Evolutionary conservation across 495 filamentous ascomycete species (phyloP), one percentile per base, ranked within the genome.

Genomic region (Lasiosphaeria ovina): DNA sequence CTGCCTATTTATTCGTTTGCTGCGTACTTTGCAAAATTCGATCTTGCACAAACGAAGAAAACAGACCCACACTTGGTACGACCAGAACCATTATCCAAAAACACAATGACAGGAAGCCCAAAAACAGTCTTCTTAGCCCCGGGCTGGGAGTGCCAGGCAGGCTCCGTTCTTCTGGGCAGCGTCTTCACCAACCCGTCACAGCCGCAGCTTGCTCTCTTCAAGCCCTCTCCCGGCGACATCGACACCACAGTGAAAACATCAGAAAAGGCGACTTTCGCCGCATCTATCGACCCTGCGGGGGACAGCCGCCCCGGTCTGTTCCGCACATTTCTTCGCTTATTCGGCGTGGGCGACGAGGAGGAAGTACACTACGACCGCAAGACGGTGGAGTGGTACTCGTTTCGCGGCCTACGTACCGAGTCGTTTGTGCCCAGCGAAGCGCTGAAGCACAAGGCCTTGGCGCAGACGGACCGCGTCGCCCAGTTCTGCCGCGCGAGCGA

Each of bases 161-260:
- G 32, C n/a, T 33, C 56, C 7, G 32, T 58, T 17, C 31, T 42
- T 38, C 52, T 66, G 4, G 64, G 60, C 45, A 66, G 60, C 52
- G 47, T 63, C 57, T 57, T 66, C 60, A 57, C 60, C 56, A 57
- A 66, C 55, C 64, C 64, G 5, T 44, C 57, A 1, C 56, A 60
- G 16, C 64, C 64, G 8, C 52, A 57, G 36, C 36, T 58, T 34
- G 51, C 60, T 33, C 48, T 66, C 47, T 60, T 58, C 53, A 54
- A 45, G 49, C 57, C 63, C 3, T 6, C 54, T 4, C 32, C 31
- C 9, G n/a, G 33, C n/a, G 40, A 58, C 5, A 9, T 40, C 48
- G 52, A 53, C 40, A 35, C 53, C 12, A 35, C 14, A 3, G 12
- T 38, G n/a, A 35, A 35, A 12, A 48, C 31, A 17, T 47, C 34